These are phyloP conservation scores for Penicillium decumbens DNA, from an alignment of 2,329 filamentous ascomycete genomes.

Conservation along the genomic window DNA sequence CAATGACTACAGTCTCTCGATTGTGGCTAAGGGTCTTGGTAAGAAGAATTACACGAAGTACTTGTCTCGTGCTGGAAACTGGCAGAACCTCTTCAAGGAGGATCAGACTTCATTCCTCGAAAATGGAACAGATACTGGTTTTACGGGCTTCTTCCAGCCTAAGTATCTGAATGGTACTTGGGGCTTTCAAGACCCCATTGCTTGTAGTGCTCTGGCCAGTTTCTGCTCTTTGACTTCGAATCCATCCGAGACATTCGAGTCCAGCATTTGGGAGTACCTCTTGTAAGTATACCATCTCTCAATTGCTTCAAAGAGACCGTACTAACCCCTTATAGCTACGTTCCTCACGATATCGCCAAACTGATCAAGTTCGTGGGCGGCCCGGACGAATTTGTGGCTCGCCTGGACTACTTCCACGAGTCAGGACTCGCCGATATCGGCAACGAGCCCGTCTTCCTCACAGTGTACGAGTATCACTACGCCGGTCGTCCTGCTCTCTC, in stretches of 20 bases:
- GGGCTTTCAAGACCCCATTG: conserved; percentile 57
- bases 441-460: conserved; percentile 60
- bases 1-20: conserved; percentile 62
- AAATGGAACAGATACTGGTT: conserved; percentile 58
- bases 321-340: conserved; percentile 50
- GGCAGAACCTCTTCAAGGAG: conserved; percentile 61
- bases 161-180: conserved; percentile 63
- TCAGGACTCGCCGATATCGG: conserved; percentile 60
- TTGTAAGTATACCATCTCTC: conserved; percentile 46
- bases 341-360: conserved; percentile 46
- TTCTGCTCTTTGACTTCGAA: conserved; percentile 30
- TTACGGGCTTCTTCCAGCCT: conserved; percentile 65
- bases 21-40: conserved; percentile 55
- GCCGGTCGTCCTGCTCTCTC: conserved; percentile 56
- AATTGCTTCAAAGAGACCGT: background rate
- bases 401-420: conserved; percentile 61
- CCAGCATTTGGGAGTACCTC: conserved; percentile 32
- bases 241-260: conserved; percentile 31
- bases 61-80: conserved; percentile 52
- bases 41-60: conserved; percentile 48
- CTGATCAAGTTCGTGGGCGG: conserved; percentile 60
- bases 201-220: conserved; percentile 28
- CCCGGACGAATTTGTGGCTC: conserved; percentile 51
- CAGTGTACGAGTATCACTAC: conserved; percentile 66
- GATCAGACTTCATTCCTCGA: conserved; percentile 52